Percentiles rank a stretch among this genome's conserved stretches.
phyloP scores from a whole-genome alignment of 768 basidiomycete genomes.

The Agaricus sinodeliciosus region DNA sequence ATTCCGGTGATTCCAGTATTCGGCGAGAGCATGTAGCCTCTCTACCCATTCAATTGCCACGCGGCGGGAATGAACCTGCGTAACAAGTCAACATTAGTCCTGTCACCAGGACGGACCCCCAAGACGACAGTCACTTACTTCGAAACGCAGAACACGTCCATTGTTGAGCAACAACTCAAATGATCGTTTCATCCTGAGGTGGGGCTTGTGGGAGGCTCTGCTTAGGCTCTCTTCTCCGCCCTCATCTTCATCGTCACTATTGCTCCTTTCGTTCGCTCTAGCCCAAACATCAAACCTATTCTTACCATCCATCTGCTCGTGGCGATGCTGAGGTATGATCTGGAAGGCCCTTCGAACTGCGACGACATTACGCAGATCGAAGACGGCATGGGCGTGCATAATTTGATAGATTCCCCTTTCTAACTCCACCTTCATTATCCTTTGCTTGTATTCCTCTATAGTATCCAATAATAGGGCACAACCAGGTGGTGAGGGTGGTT shows the following conservation, averaged over 20 bases:
- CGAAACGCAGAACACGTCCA: conserved; percentile 67
- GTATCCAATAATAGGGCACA: conserved; percentile 23
- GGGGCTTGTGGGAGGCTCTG: conserved; percentile 33
- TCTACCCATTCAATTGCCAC: conserved; percentile 84
- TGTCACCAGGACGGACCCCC: neutral
- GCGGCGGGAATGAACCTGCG: conserved; percentile 55
- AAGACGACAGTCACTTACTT: conserved; percentile 41
- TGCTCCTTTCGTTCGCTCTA: conserved; percentile 30
- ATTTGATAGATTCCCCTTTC: conserved; percentile 61
- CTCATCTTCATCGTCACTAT: conserved; percentile 55
- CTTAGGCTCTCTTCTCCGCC: conserved; percentile 55
- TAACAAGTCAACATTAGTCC: neutral
- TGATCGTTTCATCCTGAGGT: conserved; percentile 52
- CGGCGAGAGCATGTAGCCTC: conserved; percentile 58
- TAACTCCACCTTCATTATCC: conserved; percentile 46
- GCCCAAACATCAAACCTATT: conserved; percentile 26
- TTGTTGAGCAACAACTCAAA: conserved; percentile 74
- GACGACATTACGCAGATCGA: conserved; percentile 67
- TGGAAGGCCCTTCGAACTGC: conserved; percentile 61
- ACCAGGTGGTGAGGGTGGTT: conserved; percentile 69
- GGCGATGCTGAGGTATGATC: conserved; percentile 26
- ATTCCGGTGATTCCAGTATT: conserved; percentile 79
- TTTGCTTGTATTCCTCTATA: conserved; percentile 23
- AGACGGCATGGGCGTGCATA: conserved; percentile 54
- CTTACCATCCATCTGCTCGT: conserved; percentile 27